Conservation (phyloP, 2,329 filamentous ascomycete species). For the Botrytis tulipae region DNA sequence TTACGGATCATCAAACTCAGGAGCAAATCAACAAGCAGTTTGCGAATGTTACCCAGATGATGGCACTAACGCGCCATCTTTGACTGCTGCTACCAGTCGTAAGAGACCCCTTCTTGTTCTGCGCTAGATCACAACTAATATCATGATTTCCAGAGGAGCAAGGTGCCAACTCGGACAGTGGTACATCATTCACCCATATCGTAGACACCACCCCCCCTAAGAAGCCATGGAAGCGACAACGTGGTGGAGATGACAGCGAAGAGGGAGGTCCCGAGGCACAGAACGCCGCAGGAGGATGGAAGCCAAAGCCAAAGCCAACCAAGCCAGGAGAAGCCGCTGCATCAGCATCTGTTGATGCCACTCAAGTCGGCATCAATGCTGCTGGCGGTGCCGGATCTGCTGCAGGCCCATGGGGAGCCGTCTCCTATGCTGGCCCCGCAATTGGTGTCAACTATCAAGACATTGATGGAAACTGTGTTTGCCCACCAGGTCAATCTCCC, state of each 20-base stretch:
- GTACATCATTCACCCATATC: neutral
- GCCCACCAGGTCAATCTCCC: neutral
- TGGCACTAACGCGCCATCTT: neutral
- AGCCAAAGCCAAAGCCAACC: neutral
- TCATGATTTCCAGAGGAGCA: neutral
- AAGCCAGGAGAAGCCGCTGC: neutral
- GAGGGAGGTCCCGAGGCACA: neutral
- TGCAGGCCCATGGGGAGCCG: neutral
- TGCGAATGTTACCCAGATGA: neutral
- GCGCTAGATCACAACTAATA: neutral
- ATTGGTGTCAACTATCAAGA: slow-evolving; percentile 2
- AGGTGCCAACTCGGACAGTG: neutral
- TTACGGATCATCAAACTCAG: neutral
- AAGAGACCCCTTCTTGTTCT: neutral
- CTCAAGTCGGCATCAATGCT: neutral
- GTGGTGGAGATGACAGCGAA: neutral
- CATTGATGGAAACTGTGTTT: slow-evolving; percentile 2
- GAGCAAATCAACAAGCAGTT: neutral
- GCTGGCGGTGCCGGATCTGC: neutral
- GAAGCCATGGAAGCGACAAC: neutral
- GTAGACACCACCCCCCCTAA: neutral
- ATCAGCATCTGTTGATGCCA: neutral
- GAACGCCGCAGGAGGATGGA: neutral
- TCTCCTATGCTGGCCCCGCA: neutral
- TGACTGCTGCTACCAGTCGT: neutral